Percentiles rank a stretch among this genome's conserved stretches.
phyloP scores from a whole-genome alignment of 306 rosid genomes.

The Gastrolobium bilobum region DNA sequence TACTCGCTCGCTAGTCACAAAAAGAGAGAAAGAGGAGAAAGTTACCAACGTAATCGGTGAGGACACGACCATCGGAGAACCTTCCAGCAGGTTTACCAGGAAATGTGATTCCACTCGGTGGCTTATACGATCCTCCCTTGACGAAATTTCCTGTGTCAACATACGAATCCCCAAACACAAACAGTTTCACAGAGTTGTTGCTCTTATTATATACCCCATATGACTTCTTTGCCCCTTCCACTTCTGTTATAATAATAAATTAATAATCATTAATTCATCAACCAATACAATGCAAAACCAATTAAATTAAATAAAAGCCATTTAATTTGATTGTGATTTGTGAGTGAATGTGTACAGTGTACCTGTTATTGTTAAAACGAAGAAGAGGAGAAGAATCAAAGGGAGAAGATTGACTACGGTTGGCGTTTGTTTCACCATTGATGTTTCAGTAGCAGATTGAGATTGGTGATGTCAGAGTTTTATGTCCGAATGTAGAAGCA shows the following conservation, averaged over 20 bases:
- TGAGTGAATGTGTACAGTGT: too few relatives aligned
- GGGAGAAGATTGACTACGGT: too few relatives aligned
- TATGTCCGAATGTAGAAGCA: too few relatives aligned
- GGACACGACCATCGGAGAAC: conserved; percentile 63
- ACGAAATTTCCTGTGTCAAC: conserved; percentile 64
- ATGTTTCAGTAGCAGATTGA: too few relatives aligned
- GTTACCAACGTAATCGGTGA: conserved; percentile 69
- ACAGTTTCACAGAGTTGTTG: conserved; percentile 39
- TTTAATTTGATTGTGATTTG: background rate
- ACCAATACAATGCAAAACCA: background rate
- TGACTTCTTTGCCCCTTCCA: conserved; percentile 41
- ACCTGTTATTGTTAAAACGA: conserved; percentile 33
- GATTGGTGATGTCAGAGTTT: too few relatives aligned
- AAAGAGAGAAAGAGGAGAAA: background rate
- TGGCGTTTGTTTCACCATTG: too few relatives aligned
- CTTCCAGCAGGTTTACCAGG: conserved; percentile 70
- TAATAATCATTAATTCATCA: background rate
- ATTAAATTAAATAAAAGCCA: background rate
- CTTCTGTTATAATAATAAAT: conserved; percentile 26
- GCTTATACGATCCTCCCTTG: conserved; percentile 45
- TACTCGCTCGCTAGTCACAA: too few relatives aligned
- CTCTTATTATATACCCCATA: background rate
- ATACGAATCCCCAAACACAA: conserved; percentile 70
- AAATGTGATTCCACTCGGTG: conserved; percentile 62
- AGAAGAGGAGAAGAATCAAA: background rate